Conservation (phyloP, 495 filamentous ascomycete species). For the Oidiodendron maius region DNA sequence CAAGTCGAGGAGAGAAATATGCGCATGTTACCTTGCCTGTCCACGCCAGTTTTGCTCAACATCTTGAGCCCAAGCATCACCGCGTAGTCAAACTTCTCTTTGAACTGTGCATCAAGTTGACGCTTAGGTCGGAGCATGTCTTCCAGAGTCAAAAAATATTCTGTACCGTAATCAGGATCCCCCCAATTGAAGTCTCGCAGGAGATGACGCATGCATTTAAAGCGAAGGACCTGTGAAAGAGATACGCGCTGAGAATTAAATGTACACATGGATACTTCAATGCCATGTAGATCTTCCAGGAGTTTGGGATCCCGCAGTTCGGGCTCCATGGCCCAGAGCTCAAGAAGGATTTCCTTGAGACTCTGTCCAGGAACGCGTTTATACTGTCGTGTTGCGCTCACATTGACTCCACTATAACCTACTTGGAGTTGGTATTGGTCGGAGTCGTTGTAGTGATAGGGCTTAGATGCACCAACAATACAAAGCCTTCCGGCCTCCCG, state of each 20-base stretch:
- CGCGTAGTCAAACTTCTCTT: conserved; percentile 1
- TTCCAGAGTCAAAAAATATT: conserved; percentile 1
- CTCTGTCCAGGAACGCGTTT: conserved; percentile 5
- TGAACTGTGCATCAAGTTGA: not conserved
- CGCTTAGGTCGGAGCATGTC: not conserved
- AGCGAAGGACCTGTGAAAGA: not conserved
- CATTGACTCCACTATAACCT: conserved; percentile 6
- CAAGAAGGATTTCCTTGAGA: conserved; percentile 3
- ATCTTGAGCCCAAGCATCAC: conserved; percentile 6
- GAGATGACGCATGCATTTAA: not conserved
- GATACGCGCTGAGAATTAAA: conserved; percentile 3
- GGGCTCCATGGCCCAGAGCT: conserved; percentile 5
- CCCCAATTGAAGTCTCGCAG: not conserved
- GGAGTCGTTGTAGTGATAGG: conserved; percentile 3
- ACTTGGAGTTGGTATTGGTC: conserved; percentile 6
- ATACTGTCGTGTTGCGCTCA: conserved; percentile 1
- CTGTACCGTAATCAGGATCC: not conserved
- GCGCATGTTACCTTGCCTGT: conserved; percentile 1
- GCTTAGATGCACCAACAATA: not conserved
- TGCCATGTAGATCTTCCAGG: conserved; percentile 1
- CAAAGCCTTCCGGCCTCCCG: not conserved
- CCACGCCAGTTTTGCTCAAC: conserved; percentile 3
- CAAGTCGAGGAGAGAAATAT: not conserved
- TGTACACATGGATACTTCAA: conserved; percentile 7
- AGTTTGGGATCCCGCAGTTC: conserved; percentile 1